Conservation (phyloP, 2,329 filamentous ascomycete genomes). For the Trichoderma sp. region DNA sequence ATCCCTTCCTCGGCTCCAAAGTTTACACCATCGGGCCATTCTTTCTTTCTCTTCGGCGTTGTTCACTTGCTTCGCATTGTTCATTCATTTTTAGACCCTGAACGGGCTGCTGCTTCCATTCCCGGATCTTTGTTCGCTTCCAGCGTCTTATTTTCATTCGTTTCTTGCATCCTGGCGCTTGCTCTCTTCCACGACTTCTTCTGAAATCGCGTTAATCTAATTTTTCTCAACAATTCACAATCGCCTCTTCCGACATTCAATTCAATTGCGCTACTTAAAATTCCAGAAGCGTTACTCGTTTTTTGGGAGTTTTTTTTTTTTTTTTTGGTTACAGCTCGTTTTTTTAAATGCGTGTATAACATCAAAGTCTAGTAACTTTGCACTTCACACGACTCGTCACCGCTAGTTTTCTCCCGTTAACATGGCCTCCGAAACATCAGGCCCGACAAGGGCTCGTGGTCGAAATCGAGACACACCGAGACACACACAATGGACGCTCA, state of each 20-base stretch:
- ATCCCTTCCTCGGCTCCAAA: conserved; percentile 13
- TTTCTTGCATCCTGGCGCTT: conserved; percentile 17
- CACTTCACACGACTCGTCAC: conserved; percentile 25
- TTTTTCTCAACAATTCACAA: conserved; percentile 13
- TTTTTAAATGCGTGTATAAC: conserved; percentile 29
- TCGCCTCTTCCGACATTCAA: conserved; percentile 5
- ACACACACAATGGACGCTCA: conserved; percentile 29
- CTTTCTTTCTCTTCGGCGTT: conserved; percentile 3
- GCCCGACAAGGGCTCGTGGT: conserved; percentile 24
- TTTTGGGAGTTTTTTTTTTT: conserved; percentile 32
- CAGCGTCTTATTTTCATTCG: conserved; percentile 10
- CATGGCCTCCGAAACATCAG: conserved; percentile 11
- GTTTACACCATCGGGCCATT: conserved; percentile 10
- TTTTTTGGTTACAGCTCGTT: conserved; percentile 38
- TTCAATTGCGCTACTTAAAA: conserved; percentile 13
- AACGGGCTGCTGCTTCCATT: conserved; percentile 1
- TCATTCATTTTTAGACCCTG: background rate
- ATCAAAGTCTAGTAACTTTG: conserved; percentile 33
- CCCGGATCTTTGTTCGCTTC: background rate
- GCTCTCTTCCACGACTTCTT: conserved; percentile 19
- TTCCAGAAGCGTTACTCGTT: background rate
- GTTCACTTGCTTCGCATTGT: background rate
- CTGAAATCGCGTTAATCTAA: conserved; percentile 11
- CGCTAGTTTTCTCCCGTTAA: conserved; percentile 13
- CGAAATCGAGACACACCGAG: conserved; percentile 19